phyloP scores from a whole-genome alignment of 208 protist species.

The Porcisia deanei region DNA sequence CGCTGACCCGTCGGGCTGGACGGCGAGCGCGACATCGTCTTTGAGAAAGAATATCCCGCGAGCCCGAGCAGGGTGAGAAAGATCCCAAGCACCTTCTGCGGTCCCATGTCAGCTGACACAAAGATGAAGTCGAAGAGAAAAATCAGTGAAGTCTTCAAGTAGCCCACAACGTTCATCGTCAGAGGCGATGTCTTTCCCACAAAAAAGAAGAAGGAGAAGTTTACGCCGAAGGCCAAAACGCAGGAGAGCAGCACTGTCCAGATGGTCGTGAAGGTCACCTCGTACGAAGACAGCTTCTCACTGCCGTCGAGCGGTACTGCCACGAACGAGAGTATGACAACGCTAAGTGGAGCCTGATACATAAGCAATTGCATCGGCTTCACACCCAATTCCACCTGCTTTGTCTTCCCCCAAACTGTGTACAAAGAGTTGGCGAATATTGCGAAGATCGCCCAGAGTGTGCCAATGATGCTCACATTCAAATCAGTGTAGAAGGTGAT shows the following conservation, averaged over 20 bases:
- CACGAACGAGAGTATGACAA: constrained; percentile 67
- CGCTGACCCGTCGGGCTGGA: not conserved
- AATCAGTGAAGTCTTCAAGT: constrained; percentile 82
- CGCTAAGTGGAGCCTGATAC: constrained; percentile 86
- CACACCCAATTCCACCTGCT: constrained; percentile 80
- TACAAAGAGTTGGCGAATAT: constrained; percentile 87
- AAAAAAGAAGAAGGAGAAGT: constrained; percentile 90
- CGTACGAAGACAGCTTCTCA: constrained; percentile 41
- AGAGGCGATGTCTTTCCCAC: constrained; percentile 81
- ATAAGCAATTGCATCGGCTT: constrained; percentile 86
- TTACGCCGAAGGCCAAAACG: constrained; percentile 86
- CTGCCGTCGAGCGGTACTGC: constrained; percentile 66
- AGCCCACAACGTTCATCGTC: constrained; percentile 85
- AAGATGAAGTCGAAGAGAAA: constrained; percentile 72
- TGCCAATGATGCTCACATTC: constrained; percentile 59
- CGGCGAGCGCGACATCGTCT: constrained; percentile 7
- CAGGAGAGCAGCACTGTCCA: constrained; percentile 76
- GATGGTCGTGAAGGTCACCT: constrained; percentile 53
- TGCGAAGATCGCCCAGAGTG: constrained; percentile 60
- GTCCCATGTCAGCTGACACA: constrained; percentile 29
- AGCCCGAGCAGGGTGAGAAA: constrained; percentile 62
- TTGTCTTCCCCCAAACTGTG: constrained; percentile 90
- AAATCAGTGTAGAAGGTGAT: constrained; percentile 75
- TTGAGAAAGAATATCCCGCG: constrained; percentile 58
- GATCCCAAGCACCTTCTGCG: constrained; percentile 48